A percentile compares a stretch with the other conserved stretches of the same genome.
Evolutionary conservation across 139 green algal species (phyloP).

Genomic region (Zygnema circumcarinatum): DNA sequence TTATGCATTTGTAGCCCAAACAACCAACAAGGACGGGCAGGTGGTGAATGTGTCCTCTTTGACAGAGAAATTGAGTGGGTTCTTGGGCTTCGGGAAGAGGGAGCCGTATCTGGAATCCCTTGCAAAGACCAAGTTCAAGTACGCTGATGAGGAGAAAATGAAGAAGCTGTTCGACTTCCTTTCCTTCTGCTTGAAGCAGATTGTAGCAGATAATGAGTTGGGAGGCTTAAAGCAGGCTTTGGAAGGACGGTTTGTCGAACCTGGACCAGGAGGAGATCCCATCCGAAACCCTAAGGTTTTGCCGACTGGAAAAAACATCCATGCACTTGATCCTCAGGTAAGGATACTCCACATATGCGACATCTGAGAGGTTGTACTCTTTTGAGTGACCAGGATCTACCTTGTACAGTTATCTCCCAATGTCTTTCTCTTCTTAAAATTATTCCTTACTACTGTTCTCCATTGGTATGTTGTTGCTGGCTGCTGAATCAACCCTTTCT

Average conservation of each 20-base stretch:
- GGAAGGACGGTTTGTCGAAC: slow-evolving; percentile 89
- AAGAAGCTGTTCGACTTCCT: slow-evolving; percentile 91
- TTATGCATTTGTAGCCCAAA: slow-evolving; percentile 87
- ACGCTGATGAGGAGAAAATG: slow-evolving; percentile 81
- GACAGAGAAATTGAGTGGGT: slow-evolving; percentile 19
- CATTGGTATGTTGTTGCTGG: no score
- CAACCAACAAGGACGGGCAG: slow-evolving; percentile 69
- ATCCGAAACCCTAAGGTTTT: slow-evolving; percentile 98
- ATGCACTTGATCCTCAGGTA: slow-evolving; percentile 96
- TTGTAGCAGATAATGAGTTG: slow-evolving; percentile 99
- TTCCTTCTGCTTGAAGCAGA: slow-evolving; percentile 90
- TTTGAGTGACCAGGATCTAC: no score
- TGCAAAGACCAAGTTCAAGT: slow-evolving; percentile 78
- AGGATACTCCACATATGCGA: no score
- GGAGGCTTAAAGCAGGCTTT: slow-evolving; percentile 87
- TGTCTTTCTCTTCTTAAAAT: no score
- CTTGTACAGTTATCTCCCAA: no score
- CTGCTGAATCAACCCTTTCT: background rate
- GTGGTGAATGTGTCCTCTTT: slow-evolving; percentile 38
- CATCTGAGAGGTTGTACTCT: no score
- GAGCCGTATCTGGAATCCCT: slow-evolving; percentile 79
- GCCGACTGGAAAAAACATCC: slow-evolving; percentile 99
- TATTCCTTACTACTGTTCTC: no score
- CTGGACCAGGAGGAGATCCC: slow-evolving; percentile 96
- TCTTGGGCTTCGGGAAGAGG: slow-evolving; percentile 59